phyloP scores from a whole-genome alignment of 129 eudicot species.

The Chrysanthemum seticuspe region DNA sequence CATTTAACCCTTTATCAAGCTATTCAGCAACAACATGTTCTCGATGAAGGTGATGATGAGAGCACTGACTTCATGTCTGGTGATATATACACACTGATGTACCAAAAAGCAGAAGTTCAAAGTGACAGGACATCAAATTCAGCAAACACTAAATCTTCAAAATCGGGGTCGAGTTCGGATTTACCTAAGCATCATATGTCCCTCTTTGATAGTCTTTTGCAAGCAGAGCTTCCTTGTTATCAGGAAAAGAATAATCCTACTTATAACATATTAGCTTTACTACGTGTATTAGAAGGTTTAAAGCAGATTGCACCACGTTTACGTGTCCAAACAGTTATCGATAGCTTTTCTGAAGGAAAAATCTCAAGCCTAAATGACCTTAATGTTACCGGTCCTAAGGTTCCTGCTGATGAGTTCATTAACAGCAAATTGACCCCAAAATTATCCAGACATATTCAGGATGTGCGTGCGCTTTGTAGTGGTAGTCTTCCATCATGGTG shows the following conservation, averaged over 20 bases:
- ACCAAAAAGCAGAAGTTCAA: slow-evolving; percentile 58
- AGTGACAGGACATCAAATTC: slow-evolving; percentile 38
- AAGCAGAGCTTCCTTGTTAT: slow-evolving; percentile 87
- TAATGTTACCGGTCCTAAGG: slow-evolving; percentile 37
- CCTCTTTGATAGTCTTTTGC: slow-evolving; percentile 69
- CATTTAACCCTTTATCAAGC: slow-evolving; percentile 94
- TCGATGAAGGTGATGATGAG: slow-evolving; percentile 71
- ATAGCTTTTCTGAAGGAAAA: slow-evolving; percentile 70
- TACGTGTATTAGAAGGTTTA: slow-evolving; percentile 76
- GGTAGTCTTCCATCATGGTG: slow-evolving; percentile 98
- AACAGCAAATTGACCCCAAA: slow-evolving; percentile 83
- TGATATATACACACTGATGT: slow-evolving; percentile 73
- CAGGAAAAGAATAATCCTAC: slow-evolving; percentile 71
- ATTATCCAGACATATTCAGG: slow-evolving; percentile 80
- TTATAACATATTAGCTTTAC: slow-evolving; percentile 57
- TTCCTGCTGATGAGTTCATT: slow-evolving; percentile 61
- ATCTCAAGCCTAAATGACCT: slow-evolving; percentile 48
- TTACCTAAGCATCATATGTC: slow-evolving; percentile 36
- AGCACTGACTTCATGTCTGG: slow-evolving; percentile 55
- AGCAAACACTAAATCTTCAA: slow-evolving; percentile 31
- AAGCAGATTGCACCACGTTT: slow-evolving; percentile 84
- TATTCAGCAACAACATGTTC: slow-evolving; percentile 71
- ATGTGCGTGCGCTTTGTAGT: slow-evolving; percentile 83
- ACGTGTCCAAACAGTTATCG: slow-evolving; percentile 50
- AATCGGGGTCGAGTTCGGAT: slow-evolving; percentile 43